These are phyloP conservation scores for Aspergillus aculeatus DNA, from an alignment of 2,329 filamentous ascomycete species.

Conservation along the genomic window DNA sequence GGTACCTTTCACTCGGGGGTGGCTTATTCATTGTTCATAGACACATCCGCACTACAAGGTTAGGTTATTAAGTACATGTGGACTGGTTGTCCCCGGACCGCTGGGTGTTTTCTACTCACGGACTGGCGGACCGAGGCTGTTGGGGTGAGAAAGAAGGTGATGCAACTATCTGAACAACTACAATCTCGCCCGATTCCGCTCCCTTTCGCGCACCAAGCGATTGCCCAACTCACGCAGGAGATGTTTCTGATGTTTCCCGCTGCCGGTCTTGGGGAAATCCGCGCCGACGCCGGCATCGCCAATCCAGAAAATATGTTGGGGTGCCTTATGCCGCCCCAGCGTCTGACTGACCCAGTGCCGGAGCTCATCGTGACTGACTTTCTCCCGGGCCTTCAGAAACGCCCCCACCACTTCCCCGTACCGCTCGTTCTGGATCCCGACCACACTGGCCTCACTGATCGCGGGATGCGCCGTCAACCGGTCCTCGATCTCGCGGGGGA, in stretches of 20 bases:
- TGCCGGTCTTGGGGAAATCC: conserved; percentile 61
- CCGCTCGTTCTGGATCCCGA: conserved; percentile 59
- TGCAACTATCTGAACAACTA: too few species aligned
- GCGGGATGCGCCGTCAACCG: conserved; percentile 60
- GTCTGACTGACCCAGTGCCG: conserved; percentile 58
- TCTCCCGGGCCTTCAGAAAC: conserved; percentile 45
- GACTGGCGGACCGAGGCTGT: too few species aligned
- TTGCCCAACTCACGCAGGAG: conserved; percentile 49
- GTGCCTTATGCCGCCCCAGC: conserved; percentile 14
- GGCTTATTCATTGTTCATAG: too few species aligned
- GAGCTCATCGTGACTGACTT: conserved; percentile 53
- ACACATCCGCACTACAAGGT: too few species aligned
- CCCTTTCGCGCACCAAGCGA: background rate
- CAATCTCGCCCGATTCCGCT: too few species aligned
- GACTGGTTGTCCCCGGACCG: too few species aligned
- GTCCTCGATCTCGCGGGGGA: conserved; percentile 70
- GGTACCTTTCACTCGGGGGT: too few species aligned
- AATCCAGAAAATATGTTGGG: conserved; percentile 62
- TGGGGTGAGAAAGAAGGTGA: too few species aligned
- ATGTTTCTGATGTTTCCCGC: conserved; percentile 65
- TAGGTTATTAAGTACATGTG: too few species aligned
- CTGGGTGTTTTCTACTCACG: too few species aligned
- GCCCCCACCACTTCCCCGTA: conserved; percentile 23
- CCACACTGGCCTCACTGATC: conserved; percentile 61
- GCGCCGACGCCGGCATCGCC: conserved; percentile 53